Conservation (phyloP, 2,329 filamentous ascomycete genomes). For the Venturia aucupariae region DNA sequence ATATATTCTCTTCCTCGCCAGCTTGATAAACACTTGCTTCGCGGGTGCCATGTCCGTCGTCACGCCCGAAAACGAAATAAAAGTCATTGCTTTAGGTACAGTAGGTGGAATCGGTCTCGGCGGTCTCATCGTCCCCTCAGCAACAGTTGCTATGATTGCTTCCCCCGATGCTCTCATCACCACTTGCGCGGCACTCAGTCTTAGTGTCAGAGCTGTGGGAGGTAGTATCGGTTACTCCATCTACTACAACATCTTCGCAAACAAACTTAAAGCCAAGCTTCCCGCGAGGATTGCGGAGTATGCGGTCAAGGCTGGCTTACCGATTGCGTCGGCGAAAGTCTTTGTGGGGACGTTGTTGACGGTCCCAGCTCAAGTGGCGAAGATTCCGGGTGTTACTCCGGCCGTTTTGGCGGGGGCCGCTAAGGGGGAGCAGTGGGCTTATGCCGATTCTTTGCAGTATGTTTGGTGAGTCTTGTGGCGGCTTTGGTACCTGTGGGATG, state of each 20-base stretch:
- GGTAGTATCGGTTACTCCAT: conserved; percentile 15
- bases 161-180: conserved; percentile 26
- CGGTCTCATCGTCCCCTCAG: conserved; percentile 27
- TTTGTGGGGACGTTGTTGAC: conserved; percentile 12
- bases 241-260: conserved; percentile 16
- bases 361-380: neutral
- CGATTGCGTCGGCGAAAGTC: conserved; percentile 5
- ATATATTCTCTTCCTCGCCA: conserved; percentile 24
- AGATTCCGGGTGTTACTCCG: conserved; percentile 12
- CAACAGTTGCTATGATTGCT: conserved; percentile 22
- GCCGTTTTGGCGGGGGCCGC: conserved; percentile 11
- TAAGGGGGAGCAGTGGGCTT: conserved; percentile 14
- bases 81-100: conserved; percentile 23
- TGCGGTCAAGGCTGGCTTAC: conserved; percentile 14
- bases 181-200: conserved; percentile 18
- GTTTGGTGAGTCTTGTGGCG: conserved; percentile 14
- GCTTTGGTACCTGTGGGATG: too few relatives aligned
- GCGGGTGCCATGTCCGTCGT: conserved; percentile 24
- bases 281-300: conserved; percentile 9
- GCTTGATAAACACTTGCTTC: conserved; percentile 26
- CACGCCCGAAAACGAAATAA: conserved; percentile 25
- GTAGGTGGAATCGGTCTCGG: conserved; percentile 31
- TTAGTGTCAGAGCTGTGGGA: conserved; percentile 15
- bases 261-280: conserved; percentile 14
- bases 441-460: conserved; percentile 15